Base-by-base conservation (phyloP, 2,329 filamentous ascomycete genomes). In the Whalleya microplaca region DNA sequence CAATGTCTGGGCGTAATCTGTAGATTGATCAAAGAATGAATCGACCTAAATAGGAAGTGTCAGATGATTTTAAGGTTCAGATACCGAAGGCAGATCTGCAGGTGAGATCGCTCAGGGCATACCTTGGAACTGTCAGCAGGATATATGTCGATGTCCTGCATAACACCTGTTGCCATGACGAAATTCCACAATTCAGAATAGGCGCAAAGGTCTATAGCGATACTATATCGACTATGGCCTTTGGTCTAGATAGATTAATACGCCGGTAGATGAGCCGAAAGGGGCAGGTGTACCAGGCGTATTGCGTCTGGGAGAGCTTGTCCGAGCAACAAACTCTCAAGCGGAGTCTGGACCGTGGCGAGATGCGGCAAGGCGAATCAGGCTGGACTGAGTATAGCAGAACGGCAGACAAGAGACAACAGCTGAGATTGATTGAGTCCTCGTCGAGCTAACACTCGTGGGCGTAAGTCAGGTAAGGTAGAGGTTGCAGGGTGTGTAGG, bases 131-230 rank as follows among this genome's bases (percentile, higher is more conserved):
- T 68, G 55, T 68, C 59, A 61, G 68, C 59, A 59, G 67, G 66
- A 63, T 69, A 70, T 58, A 69, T 66, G 65, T 70, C 70, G 58
- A 71, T 72, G 67, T 71, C 69, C 65, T 71, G 69, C 63, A 71
- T 70, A 64, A 69, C 69, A 69, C 69, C 63, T 65, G 67, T 62
- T 66, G 70, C 69, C 69, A 72, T 72, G 68, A 70, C 70, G 69
- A 71, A 61, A 65, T 61, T 64, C 63, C 58, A 51, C 53, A 63
- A 61, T 58, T 58, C 44, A 53, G 61, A 62, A 55, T 54, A 42
- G 64, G 64, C 63, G 59, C 63, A 61, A 53, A 56, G 58, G 55
- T 60, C 56, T 55, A 60, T 56, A 54, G 61, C 59, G 61, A 54
- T 56, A 64, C 61, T 56, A 57, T 63, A 45, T 51, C 45, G 58